phyloP scores from a whole-genome alignment of 164 flowering plant species.

The Macadamia tetraphylla region DNA sequence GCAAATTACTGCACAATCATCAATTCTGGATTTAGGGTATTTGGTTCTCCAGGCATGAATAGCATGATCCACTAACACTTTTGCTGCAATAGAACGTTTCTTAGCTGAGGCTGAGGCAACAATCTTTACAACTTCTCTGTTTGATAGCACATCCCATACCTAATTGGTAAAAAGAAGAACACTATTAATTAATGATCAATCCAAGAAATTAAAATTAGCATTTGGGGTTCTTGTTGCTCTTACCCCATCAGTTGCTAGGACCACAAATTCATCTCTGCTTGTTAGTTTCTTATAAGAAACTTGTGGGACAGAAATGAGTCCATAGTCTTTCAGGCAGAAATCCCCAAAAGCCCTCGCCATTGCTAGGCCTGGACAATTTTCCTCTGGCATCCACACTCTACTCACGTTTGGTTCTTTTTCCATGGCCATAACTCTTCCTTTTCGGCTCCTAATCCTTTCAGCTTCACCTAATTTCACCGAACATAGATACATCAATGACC shows the following conservation, averaged over 20 bases:
- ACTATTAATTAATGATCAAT: too few relatives aligned
- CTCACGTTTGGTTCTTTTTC: constrained; percentile 56
- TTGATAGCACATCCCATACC: constrained; percentile 87
- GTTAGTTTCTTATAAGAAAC: constrained; percentile 54
- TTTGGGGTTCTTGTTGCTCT: constrained; percentile 11
- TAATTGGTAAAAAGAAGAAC: not conserved
- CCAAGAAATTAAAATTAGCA: not conserved
- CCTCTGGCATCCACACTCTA: constrained; percentile 83
- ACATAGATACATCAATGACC: not conserved
- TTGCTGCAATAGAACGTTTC: constrained; percentile 54
- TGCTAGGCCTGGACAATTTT: constrained; percentile 75
- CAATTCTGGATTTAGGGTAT: constrained; percentile 53
- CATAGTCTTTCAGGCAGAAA: constrained; percentile 78
- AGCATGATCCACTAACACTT: constrained; percentile 44
- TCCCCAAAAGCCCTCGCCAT: constrained; percentile 93
- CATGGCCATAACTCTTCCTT: constrained; percentile 67
- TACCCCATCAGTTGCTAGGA: constrained; percentile 97
- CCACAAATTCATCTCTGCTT: constrained; percentile 62
- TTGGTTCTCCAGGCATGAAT: constrained; percentile 58
- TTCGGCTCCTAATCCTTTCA: constrained; percentile 51
- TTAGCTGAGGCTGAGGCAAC: constrained; percentile 46
- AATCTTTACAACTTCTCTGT: constrained; percentile 54
- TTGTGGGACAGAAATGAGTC: constrained; percentile 64
- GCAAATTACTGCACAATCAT: constrained; percentile 74
- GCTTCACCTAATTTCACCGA: constrained; percentile 43